Evolutionary conservation across 345 rosid genomes (phyloP).

Genomic region (Rhodomyrtus tomentosa): DNA sequence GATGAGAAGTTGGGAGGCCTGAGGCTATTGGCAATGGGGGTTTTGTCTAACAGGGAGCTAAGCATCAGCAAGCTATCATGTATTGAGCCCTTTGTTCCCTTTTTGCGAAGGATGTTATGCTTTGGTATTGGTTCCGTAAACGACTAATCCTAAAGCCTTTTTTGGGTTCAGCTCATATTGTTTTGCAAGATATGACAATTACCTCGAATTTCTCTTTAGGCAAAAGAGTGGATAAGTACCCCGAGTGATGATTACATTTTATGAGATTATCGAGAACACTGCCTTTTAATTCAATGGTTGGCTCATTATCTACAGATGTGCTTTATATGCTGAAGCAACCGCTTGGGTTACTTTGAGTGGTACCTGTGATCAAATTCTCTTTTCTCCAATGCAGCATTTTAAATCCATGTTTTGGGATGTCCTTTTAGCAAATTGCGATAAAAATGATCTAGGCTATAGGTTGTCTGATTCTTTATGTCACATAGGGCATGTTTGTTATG

Average conservation of each 20-base stretch:
- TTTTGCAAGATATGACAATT: background rate
- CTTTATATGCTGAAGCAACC: background rate
- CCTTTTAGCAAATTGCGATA: background rate
- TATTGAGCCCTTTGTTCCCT: background rate
- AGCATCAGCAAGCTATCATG: background rate
- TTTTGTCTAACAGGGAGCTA: background rate
- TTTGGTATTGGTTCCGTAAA: background rate
- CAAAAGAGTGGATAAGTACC: background rate
- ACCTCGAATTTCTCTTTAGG: background rate
- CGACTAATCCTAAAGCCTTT: background rate
- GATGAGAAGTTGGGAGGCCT: background rate
- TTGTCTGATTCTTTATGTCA: background rate
- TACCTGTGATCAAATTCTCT: background rate
- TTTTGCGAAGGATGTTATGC: background rate
- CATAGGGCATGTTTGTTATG: background rate
- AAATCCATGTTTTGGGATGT: background rate
- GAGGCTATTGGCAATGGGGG: background rate
- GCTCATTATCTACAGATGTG: background rate
- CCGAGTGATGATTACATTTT: background rate
- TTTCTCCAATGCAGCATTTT: background rate
- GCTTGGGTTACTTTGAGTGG: background rate
- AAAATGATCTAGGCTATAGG: background rate
- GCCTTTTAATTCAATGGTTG: background rate
- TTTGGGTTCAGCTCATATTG: background rate
- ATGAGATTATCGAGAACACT: background rate